Base-by-base conservation (phyloP, 495 filamentous ascomycete species). In the Cairneyella variabilis region DNA sequence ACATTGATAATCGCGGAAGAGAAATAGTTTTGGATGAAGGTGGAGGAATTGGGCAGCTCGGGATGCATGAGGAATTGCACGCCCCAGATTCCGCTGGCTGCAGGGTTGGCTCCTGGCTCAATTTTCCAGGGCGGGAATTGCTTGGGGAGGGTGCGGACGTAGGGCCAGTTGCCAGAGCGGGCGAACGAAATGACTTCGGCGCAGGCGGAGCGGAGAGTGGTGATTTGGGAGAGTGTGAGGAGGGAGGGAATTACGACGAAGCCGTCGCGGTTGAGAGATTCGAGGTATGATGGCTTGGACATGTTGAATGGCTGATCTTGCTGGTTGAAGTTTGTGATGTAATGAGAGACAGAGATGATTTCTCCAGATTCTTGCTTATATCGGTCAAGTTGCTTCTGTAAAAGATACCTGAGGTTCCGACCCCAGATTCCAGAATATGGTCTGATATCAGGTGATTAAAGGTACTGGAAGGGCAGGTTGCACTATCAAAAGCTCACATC, bases 31-130 rank as follows among this genome's bases (percentile, higher is more conserved):
- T 64, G 46, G 8, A 77, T 73, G 67, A 90, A 90, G 5, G 68
- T 64, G 1, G 63, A 58, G 17, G 76, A 69, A 53, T 78, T 72
- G 0, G 76, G 73, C 56, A 89, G 78, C 5, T 71, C 62, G 0
- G 89, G 88, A 67, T 93, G 84, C 49, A 93, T 69, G 1, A 93
- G 79, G 67, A 90, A 87, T 73, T 91, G 88, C 8, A 92, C 83
- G 53, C 89, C 89, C 89, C 89, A 93, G 68, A 93, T 90, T 18
- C 86, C 88, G 52, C 73, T 75, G 0, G 69, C 71, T 14, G 60
- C 60, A 3, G 60, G 60, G 45, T 76, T 70, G 0, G 73, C 70
- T 0, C 74, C 74, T 0, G 71, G 59, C 32, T 69, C 73, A 1
- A 71, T 68, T 21, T 78, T 74, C 87, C 88, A 91, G 7, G 89